Conservation (phyloP, 768 basidiomycete species). For the Agrocybe pediades region DNA sequence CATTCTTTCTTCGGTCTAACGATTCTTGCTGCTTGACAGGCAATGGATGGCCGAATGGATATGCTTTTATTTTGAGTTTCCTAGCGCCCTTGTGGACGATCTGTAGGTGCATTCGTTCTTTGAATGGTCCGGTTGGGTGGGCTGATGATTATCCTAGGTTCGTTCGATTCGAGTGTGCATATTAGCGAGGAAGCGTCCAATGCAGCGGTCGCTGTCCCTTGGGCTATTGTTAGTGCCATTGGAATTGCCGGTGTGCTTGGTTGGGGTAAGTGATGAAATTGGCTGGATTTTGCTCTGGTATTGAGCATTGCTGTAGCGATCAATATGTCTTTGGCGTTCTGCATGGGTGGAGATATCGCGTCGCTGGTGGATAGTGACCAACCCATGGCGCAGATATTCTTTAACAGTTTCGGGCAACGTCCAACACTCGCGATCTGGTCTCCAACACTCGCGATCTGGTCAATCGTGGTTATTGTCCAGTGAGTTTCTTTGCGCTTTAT, state of each 20-base stretch:
- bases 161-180: conserved; percentile 59
- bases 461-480: conserved; percentile 41
- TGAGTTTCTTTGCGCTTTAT: conserved; percentile 23
- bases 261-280: conserved; percentile 43
- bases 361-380: conserved; percentile 46
- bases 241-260: conserved; percentile 59
- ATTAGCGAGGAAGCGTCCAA: conserved; percentile 75
- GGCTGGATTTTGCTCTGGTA: background rate
- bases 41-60: conserved; percentile 60
- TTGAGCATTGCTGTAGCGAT: conserved; percentile 36
- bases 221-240: conserved; percentile 61
- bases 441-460: conserved; percentile 39
- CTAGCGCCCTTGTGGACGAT: conserved; percentile 46
- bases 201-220: conserved; percentile 67
- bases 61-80: conserved; percentile 52
- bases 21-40: conserved; percentile 31
- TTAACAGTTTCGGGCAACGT: conserved; percentile 42
- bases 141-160: conserved; percentile 24
- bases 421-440: conserved; percentile 40
- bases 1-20: background rate
- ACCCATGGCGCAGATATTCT: conserved; percentile 65
- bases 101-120: conserved; percentile 22
- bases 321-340: conserved; percentile 64
- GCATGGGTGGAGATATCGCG: conserved; percentile 55
- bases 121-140: background rate